Percentiles rank a stretch among this genome's conserved stretches.
phyloP scores from a whole-genome alignment of 2,329 filamentous ascomycete genomes.

The Colletotrichum karsti region DNA sequence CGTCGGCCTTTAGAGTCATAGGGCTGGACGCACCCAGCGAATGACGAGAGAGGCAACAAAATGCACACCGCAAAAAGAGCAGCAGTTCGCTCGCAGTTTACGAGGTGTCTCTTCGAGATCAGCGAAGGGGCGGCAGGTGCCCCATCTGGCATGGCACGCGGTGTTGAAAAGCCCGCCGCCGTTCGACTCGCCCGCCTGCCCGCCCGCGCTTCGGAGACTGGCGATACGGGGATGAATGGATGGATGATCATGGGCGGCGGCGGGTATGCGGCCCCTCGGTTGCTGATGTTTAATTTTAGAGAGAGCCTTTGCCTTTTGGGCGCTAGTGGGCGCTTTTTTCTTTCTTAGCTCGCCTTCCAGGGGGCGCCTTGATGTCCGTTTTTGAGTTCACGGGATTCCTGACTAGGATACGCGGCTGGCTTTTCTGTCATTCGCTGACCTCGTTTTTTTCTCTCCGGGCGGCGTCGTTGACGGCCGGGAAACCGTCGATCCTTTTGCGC shows the following conservation, averaged over 20 bases:
- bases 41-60: not conserved
- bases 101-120: slow-evolving; percentile 14
- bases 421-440: not conserved
- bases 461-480: not conserved
- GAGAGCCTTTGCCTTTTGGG: not conserved
- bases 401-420: not conserved
- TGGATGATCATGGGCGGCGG: not conserved
- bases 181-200: not conserved
- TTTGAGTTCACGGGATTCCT: not conserved
- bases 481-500: too few relatives aligned
- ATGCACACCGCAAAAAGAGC: not conserved
- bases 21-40: not conserved
- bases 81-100: not conserved
- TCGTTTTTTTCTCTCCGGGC: not conserved
- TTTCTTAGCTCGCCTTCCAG: not conserved
- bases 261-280: too few relatives aligned
- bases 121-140: slow-evolving; percentile 16
- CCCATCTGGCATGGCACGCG: not conserved
- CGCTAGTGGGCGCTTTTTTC: slow-evolving; percentile 8
- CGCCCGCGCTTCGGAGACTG: not conserved
- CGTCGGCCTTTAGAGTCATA: not conserved
- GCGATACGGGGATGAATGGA: not conserved
- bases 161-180: too few relatives aligned
- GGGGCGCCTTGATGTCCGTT: not conserved
- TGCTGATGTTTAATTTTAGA: slow-evolving; percentile 22